phyloP scores from a whole-genome alignment of 2,329 filamentous ascomycete genomes.

The Aureobasidium namibiae region DNA sequence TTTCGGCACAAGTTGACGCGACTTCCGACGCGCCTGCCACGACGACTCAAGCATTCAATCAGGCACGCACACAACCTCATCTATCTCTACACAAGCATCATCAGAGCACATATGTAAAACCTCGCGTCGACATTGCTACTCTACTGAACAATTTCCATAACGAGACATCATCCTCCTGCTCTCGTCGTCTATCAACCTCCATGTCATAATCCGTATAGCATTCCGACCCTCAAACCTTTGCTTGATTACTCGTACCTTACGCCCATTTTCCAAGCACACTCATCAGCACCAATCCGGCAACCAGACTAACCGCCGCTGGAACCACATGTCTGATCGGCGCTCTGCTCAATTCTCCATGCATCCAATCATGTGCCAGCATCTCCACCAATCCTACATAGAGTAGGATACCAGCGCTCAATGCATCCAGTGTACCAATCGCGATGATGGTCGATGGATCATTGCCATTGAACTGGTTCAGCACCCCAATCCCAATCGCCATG shows the following conservation, averaged over 20 bases:
- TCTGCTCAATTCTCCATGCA: constrained; percentile 40
- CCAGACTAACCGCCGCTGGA: constrained; percentile 41
- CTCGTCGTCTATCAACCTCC: too few relatives aligned
- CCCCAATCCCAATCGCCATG: constrained; percentile 72
- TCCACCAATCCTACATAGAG: constrained; percentile 74
- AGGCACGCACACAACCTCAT: too few relatives aligned
- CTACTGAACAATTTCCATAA: too few relatives aligned
- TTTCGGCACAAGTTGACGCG: background rate
- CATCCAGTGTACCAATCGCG: constrained; percentile 65
- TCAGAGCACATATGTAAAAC: too few relatives aligned
- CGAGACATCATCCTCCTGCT: too few relatives aligned
- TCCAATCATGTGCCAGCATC: constrained; percentile 73
- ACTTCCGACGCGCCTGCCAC: background rate
- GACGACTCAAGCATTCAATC: background rate
- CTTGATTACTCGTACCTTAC: constrained; percentile 22
- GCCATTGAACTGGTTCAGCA: constrained; percentile 62
- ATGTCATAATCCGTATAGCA: background rate
- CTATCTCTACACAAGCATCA: too few relatives aligned
- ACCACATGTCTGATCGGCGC: constrained; percentile 40
- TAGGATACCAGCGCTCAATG: constrained; percentile 65
- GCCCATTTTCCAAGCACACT: constrained; percentile 70
- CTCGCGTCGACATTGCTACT: too few relatives aligned
- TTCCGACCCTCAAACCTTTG: background rate
- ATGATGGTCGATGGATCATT: constrained; percentile 61
- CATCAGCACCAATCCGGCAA: constrained; percentile 61